A percentile compares a stretch with the other conserved stretches of the same genome.
Evolutionary conservation across 1,284 basidiomycete species (phyloP).

Genomic region (Cerioporus squamosus): DNA sequence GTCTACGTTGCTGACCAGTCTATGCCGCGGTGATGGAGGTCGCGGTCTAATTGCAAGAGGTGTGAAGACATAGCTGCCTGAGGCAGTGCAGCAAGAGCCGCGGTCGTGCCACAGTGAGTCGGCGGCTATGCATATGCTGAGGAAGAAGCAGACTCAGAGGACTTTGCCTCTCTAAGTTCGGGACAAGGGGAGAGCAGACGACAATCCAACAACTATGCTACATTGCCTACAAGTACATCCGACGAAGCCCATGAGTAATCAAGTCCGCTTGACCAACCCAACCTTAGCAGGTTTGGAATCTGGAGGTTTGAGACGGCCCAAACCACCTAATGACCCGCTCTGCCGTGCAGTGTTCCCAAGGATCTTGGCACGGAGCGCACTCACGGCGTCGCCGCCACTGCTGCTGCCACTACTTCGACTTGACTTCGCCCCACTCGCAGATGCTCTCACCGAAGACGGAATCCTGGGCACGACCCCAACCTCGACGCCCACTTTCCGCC

Average conservation of each 20-base stretch:
- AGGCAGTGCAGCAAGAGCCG: too few relatives aligned
- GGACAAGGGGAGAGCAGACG: not conserved
- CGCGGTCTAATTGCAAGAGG: too few relatives aligned
- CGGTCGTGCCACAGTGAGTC: too few relatives aligned
- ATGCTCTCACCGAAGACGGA: conserved; percentile 14
- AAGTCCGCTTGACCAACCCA: conserved; percentile 15
- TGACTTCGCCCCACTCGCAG: conserved; percentile 9
- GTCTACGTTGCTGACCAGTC: too few relatives aligned
- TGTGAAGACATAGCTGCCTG: too few relatives aligned
- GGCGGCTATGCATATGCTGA: too few relatives aligned
- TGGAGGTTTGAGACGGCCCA: conserved; percentile 26
- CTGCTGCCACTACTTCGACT: conserved; percentile 9
- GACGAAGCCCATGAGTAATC: not conserved
- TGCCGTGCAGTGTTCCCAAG: conserved; percentile 49
- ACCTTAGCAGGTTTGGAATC: conserved; percentile 9
- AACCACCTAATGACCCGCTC: conserved; percentile 6
- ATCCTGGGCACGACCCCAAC: conserved; percentile 34
- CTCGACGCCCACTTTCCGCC: conserved; percentile 47
- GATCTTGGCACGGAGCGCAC: conserved; percentile 57
- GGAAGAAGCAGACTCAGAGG: too few relatives aligned
- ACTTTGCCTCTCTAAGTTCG: too few relatives aligned
- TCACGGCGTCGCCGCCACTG: conserved; percentile 35
- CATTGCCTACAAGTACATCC: not conserved
- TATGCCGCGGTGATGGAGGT: not conserved
- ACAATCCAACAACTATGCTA: conserved; percentile 10